Conservation (phyloP, 2,329 filamentous ascomycete species). For the Lojkania enalia region DNA sequence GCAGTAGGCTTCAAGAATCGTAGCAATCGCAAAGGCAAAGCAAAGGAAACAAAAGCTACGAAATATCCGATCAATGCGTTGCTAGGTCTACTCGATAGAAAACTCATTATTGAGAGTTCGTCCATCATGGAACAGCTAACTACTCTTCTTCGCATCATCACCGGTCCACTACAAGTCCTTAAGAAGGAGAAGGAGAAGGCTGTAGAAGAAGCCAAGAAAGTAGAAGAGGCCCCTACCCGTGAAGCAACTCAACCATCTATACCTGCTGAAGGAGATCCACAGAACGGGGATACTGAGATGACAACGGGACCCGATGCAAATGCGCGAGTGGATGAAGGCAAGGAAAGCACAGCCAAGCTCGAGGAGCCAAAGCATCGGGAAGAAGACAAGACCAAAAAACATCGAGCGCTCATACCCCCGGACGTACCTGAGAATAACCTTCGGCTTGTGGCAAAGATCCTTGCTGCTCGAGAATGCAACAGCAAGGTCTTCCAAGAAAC, state of each 20-base stretch:
- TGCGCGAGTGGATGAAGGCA: slow-evolving; percentile 33
- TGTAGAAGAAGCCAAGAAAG: slow-evolving; percentile 51
- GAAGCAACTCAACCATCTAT: slow-evolving; percentile 17
- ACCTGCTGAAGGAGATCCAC: slow-evolving; percentile 13
- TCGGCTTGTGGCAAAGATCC: slow-evolving; percentile 91
- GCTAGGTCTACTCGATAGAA: slow-evolving; percentile 84
- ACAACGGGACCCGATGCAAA: slow-evolving; percentile 35
- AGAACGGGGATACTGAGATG: slow-evolving; percentile 40
- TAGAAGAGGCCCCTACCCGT: slow-evolving; percentile 35
- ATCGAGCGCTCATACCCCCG: slow-evolving; percentile 71
- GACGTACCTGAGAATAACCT: slow-evolving; percentile 87
- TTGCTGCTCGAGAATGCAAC: slow-evolving; percentile 93
- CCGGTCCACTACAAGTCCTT: slow-evolving; percentile 80
- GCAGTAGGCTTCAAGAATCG: slow-evolving; percentile 75
- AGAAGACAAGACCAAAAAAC: slow-evolving; percentile 63
- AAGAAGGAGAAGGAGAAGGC: slow-evolving; percentile 77
- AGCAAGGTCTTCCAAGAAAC: slow-evolving; percentile 98
- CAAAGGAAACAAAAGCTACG: slow-evolving; percentile 78
- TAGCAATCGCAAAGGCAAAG: slow-evolving; percentile 81
- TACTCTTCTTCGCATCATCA: slow-evolving; percentile 83
- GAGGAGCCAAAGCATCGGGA: slow-evolving; percentile 48
- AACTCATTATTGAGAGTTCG: slow-evolving; percentile 95
- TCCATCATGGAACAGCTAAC: slow-evolving; percentile 93
- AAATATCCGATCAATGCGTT: slow-evolving; percentile 93
- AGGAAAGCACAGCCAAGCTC: slow-evolving; percentile 31